These are phyloP conservation scores for Pneumocystis canis DNA, from an alignment of 1,139 yeast genomes.

Conservation along the genomic window DNA sequence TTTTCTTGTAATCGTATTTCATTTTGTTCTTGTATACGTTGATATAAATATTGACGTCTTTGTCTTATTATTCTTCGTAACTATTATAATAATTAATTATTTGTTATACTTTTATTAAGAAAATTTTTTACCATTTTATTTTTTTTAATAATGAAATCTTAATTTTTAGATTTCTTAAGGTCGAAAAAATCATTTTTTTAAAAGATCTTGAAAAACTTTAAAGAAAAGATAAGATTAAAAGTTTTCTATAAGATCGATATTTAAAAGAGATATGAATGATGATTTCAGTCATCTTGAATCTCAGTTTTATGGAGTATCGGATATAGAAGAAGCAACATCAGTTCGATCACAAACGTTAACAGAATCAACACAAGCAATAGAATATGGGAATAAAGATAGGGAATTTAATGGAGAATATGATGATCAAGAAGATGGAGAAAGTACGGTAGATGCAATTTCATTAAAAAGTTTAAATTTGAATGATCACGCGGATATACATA, in stretches of 20 bases:
- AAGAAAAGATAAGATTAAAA: background rate
- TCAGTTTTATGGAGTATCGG: background rate
- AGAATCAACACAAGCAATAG: background rate
- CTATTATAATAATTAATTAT: background rate
- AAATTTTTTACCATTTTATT: background rate
- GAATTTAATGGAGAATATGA: background rate
- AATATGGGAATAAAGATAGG: background rate
- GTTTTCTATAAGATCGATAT: background rate
- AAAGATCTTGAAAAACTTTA: background rate
- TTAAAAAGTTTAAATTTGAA: background rate
- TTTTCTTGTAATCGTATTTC: conserved; percentile 76
- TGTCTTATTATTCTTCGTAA: conserved; percentile 83
- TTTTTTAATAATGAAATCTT: background rate
- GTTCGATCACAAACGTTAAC: background rate
- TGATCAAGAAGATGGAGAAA: background rate
- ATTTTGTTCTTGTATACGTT: conserved; percentile 78
- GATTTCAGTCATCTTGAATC: background rate
- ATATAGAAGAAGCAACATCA: background rate
- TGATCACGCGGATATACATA: background rate
- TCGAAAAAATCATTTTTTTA: background rate
- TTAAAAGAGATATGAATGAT: background rate
- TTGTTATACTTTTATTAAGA: background rate
- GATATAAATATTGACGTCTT: conserved; percentile 79
- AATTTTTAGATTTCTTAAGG: background rate
- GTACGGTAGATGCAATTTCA: background rate